Base-by-base conservation (phyloP, 306 rosid species). In the Benincasa hispida region DNA sequence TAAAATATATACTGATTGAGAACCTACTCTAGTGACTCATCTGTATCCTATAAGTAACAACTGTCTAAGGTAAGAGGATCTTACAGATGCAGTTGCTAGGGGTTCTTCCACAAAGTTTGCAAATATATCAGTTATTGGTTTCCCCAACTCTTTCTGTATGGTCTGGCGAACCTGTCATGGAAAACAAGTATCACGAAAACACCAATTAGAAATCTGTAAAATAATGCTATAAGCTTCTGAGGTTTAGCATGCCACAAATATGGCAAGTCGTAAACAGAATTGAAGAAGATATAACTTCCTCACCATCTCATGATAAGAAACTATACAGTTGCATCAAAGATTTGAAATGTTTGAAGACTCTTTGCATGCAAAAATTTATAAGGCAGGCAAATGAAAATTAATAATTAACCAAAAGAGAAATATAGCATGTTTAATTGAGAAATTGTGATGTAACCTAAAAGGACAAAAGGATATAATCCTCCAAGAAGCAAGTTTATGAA, bases 41-140 rank as follows among this genome's bases (percentile, higher is more conserved):
- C 27, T 35, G 68, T 82, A 67, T 60, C 81, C 81, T 63, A 72
- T 0, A 45, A 45, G 51, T 45, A 45, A 45, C 79, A 47, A 80
- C 60, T 27, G 79, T 70, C 76, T 67, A 76, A 58, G 81, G 78
- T 42, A 32, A 22, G 50, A 78, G 77, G 78, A 79, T 81, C 97
- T 86, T 92, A 95, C 98, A 0, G 99, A 95, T 76, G 98, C 99
- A 39, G 99, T 95, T 78, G 99, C 99, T 86, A 95, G 85, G 81
- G 99, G 97, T 78, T 75, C 82, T 39, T 87, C 76, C 74, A 85
- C 87, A 86, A 95, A 89, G 80, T 89, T 79, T 63, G 87, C 63
- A 84, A 95, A 95, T 50, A 95, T 74, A 73, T 92, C 96, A 75
- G 89, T 88, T 90, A 90, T 90, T 77, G 97, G 79, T 85, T 89